These are phyloP conservation scores for Claviceps digitariae DNA, from an alignment of 2,329 filamentous ascomycete species.

Conservation along the genomic window DNA sequence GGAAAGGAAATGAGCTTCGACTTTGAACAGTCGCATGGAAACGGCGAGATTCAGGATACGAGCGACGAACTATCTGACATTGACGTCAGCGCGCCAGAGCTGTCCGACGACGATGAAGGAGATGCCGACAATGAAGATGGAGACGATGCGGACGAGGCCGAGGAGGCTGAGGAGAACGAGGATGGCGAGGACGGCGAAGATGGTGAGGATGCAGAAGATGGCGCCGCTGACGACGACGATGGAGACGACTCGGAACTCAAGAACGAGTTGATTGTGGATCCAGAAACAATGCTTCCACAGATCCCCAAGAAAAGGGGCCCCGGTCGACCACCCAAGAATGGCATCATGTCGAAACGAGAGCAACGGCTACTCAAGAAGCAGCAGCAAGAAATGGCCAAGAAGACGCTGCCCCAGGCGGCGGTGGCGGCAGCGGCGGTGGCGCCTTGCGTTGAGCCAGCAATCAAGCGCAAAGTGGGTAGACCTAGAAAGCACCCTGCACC, in stretches of 20 bases:
- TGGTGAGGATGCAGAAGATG: slow-evolving; percentile 9
- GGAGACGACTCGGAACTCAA: slow-evolving; percentile 12
- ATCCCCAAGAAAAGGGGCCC: slow-evolving; percentile 59
- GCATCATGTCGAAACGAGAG: slow-evolving; percentile 70
- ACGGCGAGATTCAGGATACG: slow-evolving; percentile 41
- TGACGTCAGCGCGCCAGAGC: slow-evolving; percentile 25
- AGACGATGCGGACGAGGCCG: background rate
- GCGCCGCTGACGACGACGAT: slow-evolving; percentile 11
- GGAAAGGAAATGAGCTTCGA: slow-evolving; percentile 63
- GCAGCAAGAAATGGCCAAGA: slow-evolving; percentile 33
- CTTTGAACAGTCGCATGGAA: slow-evolving; percentile 49
- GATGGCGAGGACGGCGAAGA: background rate
- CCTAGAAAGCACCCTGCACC: slow-evolving; percentile 50
- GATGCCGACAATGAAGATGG: slow-evolving; percentile 14
- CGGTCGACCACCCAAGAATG: slow-evolving; percentile 71
- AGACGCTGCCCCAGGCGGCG: slow-evolving; percentile 35
- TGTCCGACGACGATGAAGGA: slow-evolving; percentile 26
- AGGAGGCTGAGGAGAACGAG: slow-evolving; percentile 6
- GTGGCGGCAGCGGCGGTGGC: too few species aligned
- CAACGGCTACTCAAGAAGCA: slow-evolving; percentile 49
- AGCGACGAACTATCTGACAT: slow-evolving; percentile 38
- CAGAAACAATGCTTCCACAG: slow-evolving; percentile 25
- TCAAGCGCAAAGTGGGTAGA: slow-evolving; percentile 52
- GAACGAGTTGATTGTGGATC: slow-evolving; percentile 16
- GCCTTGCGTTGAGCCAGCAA: slow-evolving; percentile 33